These are phyloP conservation scores for Penicillium subrubescens DNA, from an alignment of 495 filamentous ascomycete genomes.

Conservation along the genomic window DNA sequence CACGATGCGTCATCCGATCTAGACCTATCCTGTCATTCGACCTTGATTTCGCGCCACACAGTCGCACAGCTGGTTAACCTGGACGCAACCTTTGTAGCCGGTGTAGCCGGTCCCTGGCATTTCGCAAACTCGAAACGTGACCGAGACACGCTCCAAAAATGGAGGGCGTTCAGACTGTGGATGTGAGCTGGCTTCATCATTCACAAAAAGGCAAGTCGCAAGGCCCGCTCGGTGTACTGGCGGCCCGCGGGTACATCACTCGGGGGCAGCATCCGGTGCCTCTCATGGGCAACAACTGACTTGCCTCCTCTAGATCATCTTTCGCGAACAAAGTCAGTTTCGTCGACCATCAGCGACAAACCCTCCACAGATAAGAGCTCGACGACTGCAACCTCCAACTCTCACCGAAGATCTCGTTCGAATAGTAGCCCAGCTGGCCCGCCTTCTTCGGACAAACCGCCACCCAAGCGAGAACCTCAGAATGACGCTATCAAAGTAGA, in stretches of 20 bases:
- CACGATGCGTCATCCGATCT: constrained; percentile 33
- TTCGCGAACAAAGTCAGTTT: constrained; percentile 43
- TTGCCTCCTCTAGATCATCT: constrained; percentile 31
- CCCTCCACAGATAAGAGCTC: constrained; percentile 26
- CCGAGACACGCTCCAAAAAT: constrained; percentile 32
- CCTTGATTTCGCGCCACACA: constrained; percentile 27
- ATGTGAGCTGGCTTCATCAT: constrained; percentile 72
- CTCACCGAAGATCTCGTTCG: constrained; percentile 28
- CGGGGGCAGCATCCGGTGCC: background rate
- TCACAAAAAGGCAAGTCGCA: constrained; percentile 58
- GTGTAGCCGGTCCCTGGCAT: background rate
- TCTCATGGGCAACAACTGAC: constrained; percentile 13
- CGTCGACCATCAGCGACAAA: constrained; percentile 35
- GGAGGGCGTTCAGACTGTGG: constrained; percentile 67
- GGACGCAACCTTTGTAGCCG: background rate
- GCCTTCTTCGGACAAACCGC: constrained; percentile 16
- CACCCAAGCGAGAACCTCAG: constrained; percentile 21
- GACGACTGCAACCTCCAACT: constrained; percentile 19
- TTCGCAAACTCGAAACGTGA: background rate
- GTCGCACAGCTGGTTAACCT: constrained; percentile 23
- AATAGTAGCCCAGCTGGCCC: constrained; percentile 27
- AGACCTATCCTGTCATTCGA: constrained; percentile 28
- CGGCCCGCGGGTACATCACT: background rate
- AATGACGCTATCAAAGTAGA: constrained; percentile 21
- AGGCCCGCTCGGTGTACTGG: background rate